Evolutionary conservation across 306 rosid species (phyloP).

Genomic region (Cicer chorassanicum): DNA sequence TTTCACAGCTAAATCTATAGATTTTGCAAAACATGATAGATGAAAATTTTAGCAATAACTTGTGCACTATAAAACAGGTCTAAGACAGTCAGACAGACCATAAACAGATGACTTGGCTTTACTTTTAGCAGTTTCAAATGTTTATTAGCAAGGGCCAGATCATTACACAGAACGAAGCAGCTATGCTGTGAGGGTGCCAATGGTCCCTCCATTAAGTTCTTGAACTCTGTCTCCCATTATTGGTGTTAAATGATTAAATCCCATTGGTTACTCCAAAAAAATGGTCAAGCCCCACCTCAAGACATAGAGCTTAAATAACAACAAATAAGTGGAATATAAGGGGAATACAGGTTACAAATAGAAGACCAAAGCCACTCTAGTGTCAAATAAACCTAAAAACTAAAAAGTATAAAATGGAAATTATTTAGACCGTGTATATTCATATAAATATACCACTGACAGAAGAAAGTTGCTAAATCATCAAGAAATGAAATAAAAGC

Average conservation of each 20-base stretch:
- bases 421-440: conserved; percentile 1
- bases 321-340: background rate
- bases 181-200: background rate
- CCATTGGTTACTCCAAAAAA: background rate
- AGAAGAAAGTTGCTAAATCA: background rate
- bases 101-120: background rate
- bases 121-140: background rate
- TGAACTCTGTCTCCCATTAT: background rate
- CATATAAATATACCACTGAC: background rate
- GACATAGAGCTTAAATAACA: conserved; percentile 19
- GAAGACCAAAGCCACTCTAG: background rate
- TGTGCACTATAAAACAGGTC: background rate
- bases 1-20: conserved; percentile 20
- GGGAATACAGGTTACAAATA: background rate
- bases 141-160: background rate
- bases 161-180: background rate
- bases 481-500: conserved; percentile 17
- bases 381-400: conserved; percentile 31
- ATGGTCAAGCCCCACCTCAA: background rate
- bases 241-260: background rate
- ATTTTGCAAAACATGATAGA: conserved; percentile 34
- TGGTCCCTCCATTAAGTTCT: background rate
- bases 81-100: conserved; percentile 26
- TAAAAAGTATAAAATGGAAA: conserved; percentile 11
- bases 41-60: background rate